phyloP scores from a whole-genome alignment of 768 basidiomycete species.

The Boletus subparvulus region DNA sequence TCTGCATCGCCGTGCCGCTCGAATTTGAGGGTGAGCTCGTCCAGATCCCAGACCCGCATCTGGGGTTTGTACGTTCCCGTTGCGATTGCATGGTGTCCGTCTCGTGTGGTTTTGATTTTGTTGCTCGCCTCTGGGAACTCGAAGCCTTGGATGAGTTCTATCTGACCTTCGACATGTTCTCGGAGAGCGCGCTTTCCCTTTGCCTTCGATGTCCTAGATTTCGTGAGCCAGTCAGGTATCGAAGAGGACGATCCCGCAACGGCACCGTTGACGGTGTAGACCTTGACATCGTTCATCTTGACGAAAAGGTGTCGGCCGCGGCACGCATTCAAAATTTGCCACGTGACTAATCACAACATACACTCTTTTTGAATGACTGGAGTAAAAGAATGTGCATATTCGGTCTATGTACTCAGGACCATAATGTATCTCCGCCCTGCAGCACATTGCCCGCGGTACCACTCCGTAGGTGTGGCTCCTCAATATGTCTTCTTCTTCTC shows the following conservation, averaged over 20 bases:
- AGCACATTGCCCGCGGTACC: not conserved
- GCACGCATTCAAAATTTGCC: not conserved
- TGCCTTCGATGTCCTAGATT: conserved; percentile 59
- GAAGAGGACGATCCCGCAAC: conserved; percentile 84
- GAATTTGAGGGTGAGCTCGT: conserved; percentile 90
- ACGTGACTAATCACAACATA: conserved; percentile 20
- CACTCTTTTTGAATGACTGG: not conserved
- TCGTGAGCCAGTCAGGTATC: conserved; percentile 91
- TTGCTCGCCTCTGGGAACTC: conserved; percentile 97
- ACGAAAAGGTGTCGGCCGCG: not conserved
- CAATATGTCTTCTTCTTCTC: conserved; percentile 98
- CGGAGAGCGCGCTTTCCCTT: conserved; percentile 57
- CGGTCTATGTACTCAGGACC: conserved; percentile 21
- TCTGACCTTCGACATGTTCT: conserved; percentile 79
- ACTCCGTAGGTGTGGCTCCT: not conserved
- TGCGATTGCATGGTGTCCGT: conserved; percentile 90
- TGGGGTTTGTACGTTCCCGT: conserved; percentile 99
- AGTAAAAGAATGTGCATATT: conserved; percentile 19
- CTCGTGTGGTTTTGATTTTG: conserved; percentile 83
- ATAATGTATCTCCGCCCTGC: conserved; percentile 8
- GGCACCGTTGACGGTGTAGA: conserved; percentile 96
- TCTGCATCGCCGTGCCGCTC: conserved; percentile 95
- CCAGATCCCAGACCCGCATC: conserved; percentile 93
- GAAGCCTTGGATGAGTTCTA: conserved; percentile 93
- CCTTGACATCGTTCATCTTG: conserved; percentile 55